phyloP scores from a whole-genome alignment of 768 basidiomycete genomes.

The Auricularia sp. region DNA sequence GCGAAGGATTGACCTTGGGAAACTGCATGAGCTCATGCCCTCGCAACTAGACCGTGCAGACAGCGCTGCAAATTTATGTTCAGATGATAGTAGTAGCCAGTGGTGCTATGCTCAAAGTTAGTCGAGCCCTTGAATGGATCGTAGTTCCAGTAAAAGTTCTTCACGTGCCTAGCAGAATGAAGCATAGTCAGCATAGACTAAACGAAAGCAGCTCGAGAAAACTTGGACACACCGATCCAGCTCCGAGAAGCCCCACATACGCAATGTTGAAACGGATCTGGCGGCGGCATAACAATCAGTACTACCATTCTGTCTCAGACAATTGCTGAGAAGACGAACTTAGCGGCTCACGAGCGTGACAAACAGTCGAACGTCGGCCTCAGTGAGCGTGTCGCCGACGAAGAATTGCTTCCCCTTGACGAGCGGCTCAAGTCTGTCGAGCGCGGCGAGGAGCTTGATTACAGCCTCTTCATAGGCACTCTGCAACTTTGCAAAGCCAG shows the following conservation, averaged over 20 bases:
- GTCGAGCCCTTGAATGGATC: constrained; percentile 80
- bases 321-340: not conserved
- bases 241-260: constrained; percentile 83
- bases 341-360: constrained; percentile 69
- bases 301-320: no score
- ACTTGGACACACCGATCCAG: constrained; percentile 47
- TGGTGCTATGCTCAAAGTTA: constrained; percentile 83
- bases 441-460: constrained; percentile 56
- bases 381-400: constrained; percentile 72
- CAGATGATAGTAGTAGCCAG: constrained; percentile 53
- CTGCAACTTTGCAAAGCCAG: constrained; percentile 78
- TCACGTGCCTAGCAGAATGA: constrained; percentile 50
- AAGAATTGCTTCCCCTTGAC: constrained; percentile 74
- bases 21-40: not conserved
- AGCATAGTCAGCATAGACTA: not conserved
- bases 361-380: constrained; percentile 77
- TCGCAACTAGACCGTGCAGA: no score
- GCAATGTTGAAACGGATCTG: constrained; percentile 85
- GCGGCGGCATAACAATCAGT: not conserved
- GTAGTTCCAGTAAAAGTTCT: constrained; percentile 85
- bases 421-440: constrained; percentile 73
- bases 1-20: constrained; percentile 67
- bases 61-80: constrained; percentile 19
- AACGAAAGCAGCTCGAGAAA: no score
- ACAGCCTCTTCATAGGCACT: constrained; percentile 75